Evolutionary conservation across 768 basidiomycete species (phyloP).

Genomic region (Tricholoma terreum): DNA sequence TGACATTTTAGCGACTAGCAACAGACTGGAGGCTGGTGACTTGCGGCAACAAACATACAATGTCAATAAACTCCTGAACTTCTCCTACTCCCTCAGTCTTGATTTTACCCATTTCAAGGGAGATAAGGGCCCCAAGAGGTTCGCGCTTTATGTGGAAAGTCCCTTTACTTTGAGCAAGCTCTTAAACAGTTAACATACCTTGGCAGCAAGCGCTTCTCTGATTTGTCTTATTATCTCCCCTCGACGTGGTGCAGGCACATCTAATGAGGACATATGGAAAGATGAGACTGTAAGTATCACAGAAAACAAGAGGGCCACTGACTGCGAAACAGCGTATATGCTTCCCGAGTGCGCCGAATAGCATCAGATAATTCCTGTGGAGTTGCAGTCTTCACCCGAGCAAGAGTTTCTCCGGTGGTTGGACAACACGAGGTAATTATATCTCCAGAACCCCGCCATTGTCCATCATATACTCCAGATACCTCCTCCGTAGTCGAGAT

Average conservation of each 20-base stretch:
- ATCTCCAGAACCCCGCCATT: constrained; percentile 77
- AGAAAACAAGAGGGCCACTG: constrained; percentile 11
- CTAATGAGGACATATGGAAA: constrained; percentile 16
- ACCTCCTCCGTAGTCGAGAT: constrained; percentile 57
- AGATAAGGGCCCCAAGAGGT: constrained; percentile 76
- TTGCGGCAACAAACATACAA: constrained; percentile 53
- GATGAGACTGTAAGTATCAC: neutral
- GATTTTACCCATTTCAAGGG: constrained; percentile 92
- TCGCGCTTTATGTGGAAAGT: constrained; percentile 48
- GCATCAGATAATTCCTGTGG: constrained; percentile 69
- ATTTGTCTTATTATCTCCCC: constrained; percentile 90
- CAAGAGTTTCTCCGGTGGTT: constrained; percentile 83
- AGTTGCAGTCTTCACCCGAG: constrained; percentile 68
- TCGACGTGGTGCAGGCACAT: constrained; percentile 80
- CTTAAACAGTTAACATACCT: constrained; percentile 44
- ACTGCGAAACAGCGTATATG: constrained; percentile 66
- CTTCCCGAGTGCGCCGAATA: constrained; percentile 69
- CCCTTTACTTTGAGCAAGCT: constrained; percentile 1
- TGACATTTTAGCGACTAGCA: neutral
- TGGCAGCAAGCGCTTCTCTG: constrained; percentile 72
- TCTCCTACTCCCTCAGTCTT: constrained; percentile 87
- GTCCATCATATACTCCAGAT: constrained; percentile 77
- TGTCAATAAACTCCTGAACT: constrained; percentile 93
- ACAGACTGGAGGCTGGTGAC: neutral
- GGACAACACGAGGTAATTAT: constrained; percentile 73